Evolutionary conservation across 345 rosid genomes (phyloP).

Genomic region (Pseudoturritis turrita): DNA sequence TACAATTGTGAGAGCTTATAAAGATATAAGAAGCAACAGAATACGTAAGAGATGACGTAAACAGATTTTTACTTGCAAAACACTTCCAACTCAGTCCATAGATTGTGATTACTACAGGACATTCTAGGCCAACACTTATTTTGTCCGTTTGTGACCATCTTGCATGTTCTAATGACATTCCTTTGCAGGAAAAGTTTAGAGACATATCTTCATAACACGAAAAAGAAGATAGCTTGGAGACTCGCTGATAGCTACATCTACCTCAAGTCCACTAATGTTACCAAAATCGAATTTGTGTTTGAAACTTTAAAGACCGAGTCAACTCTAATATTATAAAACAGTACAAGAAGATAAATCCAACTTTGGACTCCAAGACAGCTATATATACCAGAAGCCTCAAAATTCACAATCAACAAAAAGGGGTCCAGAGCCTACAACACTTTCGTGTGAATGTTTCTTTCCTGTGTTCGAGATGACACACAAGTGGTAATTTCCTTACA

Average conservation of each 20-base stretch:
- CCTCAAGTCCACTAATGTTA: neutral
- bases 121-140: conserved; percentile 4
- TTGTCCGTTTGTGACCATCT: conserved; percentile 18
- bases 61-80: conserved; percentile 2
- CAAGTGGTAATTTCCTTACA: neutral
- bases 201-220: neutral
- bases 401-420: conserved; percentile 18
- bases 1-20: conserved; percentile 5
- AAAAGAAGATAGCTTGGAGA: neutral
- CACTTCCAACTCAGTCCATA: conserved; percentile 2
- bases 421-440: conserved; percentile 4
- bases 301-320: neutral
- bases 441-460: conserved; percentile 17
- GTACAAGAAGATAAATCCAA: neutral
- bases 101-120: neutral
- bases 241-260: conserved; percentile 5
- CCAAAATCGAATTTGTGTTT: neutral
- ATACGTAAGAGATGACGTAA: conserved; percentile 27
- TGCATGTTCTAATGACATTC: neutral
- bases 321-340: neutral
- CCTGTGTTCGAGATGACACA: conserved; percentile 12
- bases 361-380: neutral
- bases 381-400: neutral
- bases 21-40: neutral
- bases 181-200: neutral